Conservation (phyloP, 352 stramenopile species). For the Pythium brachiatum region DNA sequence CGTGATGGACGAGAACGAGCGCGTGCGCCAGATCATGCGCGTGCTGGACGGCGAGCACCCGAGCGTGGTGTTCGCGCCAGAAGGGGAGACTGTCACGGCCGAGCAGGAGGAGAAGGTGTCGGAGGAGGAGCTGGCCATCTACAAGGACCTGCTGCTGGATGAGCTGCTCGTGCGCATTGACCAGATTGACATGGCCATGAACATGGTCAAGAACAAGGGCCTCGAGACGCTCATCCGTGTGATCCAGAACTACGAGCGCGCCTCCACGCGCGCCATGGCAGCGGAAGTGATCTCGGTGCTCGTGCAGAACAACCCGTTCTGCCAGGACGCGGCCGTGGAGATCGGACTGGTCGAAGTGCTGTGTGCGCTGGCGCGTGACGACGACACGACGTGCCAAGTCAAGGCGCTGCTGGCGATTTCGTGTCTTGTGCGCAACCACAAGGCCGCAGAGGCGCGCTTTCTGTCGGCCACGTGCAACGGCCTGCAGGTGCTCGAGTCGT, state of each 20-base stretch:
- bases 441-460: conserved; percentile 57
- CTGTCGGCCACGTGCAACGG: conserved; percentile 56
- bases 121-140: conserved; percentile 67
- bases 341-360: conserved; percentile 65
- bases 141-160: conserved; percentile 80
- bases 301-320: conserved; percentile 86
- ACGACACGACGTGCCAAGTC: conserved; percentile 62
- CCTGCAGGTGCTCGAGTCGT: conserved; percentile 51
- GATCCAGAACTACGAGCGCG: conserved; percentile 51
- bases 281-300: conserved; percentile 79
- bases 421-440: conserved; percentile 76
- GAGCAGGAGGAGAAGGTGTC: conserved; percentile 37
- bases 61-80: conserved; percentile 54
- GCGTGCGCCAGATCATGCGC: conserved; percentile 79
- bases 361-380: conserved; percentile 46
- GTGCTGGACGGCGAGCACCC: conserved; percentile 80
- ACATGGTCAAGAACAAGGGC: conserved; percentile 85
- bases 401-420: conserved; percentile 83
- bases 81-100: conserved; percentile 31
- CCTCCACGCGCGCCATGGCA: conserved; percentile 56
- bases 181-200: conserved; percentile 88
- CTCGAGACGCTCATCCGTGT: conserved; percentile 56
- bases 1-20: conserved; percentile 84
- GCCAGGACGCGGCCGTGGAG: conserved; percentile 68
- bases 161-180: conserved; percentile 83